Base-by-base conservation (phyloP, 2,329 filamentous ascomycete genomes). In the Ceratocystis lukuohia region DNA sequence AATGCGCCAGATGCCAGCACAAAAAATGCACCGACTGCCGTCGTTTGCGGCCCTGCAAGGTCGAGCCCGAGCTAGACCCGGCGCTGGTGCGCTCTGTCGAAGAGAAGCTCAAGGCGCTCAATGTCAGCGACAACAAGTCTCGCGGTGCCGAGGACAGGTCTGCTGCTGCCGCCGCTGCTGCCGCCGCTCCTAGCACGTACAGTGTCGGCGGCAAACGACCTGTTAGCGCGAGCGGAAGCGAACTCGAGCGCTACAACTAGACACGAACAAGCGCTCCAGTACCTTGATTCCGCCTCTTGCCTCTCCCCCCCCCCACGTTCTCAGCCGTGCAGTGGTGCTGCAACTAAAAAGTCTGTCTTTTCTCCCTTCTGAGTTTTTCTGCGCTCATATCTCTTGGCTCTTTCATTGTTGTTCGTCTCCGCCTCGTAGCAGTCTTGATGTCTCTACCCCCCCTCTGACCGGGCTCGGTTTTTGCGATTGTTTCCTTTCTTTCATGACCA, bases 11-110 rank as follows among this genome's bases (percentile, higher is more conserved):
- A 17, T 91, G 88, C 71, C 77, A 79, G 1, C 82, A 87, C 71
- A 75, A 79, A 68, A 84, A 85, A 70, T 86, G 86, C 71, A 75
- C 78, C 1, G 76, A 79, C 65, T 89, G 86, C 71, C 79, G 79
- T 17, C 79, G 87, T 62, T 78, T 80, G 68, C 80, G 80, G 66
- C 82, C 84, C 15, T 82, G 80, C 70, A 85, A 82, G 72, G 79
- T 84, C 33, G 83, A 87, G 65, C 82, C 82, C 0, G 79, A 82
- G 70, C 83, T 82, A 1, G 84, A 88, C 71, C 83, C 84, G 0
- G 82, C 83, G 10, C 74, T 88, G 5, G 71, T 88, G 65, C 79
- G 78, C 71, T 78, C 77, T 61, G 76, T 88, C 22, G 80, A 86
- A 70, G 79, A 76, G 63, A 85, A 81, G 69, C 74, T 88, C 62